Base-by-base conservation (phyloP, 352 stramenopile species). In the Hyaloperonospora arabidopsidis region DNA sequence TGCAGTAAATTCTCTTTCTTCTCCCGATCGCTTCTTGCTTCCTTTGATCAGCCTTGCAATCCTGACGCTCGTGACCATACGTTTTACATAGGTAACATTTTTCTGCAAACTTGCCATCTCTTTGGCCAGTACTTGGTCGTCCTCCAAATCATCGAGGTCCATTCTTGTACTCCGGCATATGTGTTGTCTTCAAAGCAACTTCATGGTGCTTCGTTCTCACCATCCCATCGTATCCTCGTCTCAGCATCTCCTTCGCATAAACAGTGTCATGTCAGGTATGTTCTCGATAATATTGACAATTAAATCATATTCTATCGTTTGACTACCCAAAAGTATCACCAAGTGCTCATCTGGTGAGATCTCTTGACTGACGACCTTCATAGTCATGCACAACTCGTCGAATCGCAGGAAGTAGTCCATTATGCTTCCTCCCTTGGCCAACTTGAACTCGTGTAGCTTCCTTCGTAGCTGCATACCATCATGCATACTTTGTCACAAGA, bases 31-130 rank as follows among this genome's bases (percentile, higher is more conserved):
- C 18, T 45, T 45, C 17, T 45, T 45, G 1, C 17, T 2, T 25
- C 8, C n/a, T 45, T n/a, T 45, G 15, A 28, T 45, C 39, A 45
- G 39, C 18, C 39, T 45, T 45, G 39, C 39, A 45, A 12, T 45
- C 39, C 39, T 45, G 39, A 28, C 39, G 17, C 39, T 45, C 23
- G 17, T 45, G 39, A 25, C 39, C n/a, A 45, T 28, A 45, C 13
- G 21, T 23, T 15, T 28, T 45, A 11, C 39, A 45, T 28, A 13
- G 8, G 15, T 28, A 23, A 45, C 39, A 45, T 25, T 2, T 45
- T 45, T 18, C 39, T 2, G 17, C n/a, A 45, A 45, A 28, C 8
- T 45, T 45, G 39, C 39, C 39, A 45, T 45, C 39, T 28, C 17
- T 45, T 45, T 1, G 1, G 23, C 39, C 13, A 7, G 38, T 1